phyloP scores from a whole-genome alignment of 495 filamentous ascomycete genomes.

The Penicillium alfredii region DNA sequence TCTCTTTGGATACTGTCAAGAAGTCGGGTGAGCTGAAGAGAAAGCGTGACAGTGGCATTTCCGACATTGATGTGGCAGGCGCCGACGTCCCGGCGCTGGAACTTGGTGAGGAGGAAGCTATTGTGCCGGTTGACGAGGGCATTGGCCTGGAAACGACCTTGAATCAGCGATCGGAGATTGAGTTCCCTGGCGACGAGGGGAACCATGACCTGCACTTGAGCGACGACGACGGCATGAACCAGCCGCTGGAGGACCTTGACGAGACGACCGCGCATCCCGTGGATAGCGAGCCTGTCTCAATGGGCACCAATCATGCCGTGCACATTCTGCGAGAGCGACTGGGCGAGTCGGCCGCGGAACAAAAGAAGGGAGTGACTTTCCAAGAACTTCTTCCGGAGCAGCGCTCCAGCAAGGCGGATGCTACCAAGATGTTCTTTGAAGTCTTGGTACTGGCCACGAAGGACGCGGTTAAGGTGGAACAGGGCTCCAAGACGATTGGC shows the following conservation, averaged over 20 bases:
- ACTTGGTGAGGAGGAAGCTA: constrained; percentile 56
- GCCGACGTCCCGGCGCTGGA: constrained; percentile 65
- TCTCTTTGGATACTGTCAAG: constrained; percentile 75
- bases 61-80: constrained; percentile 65
- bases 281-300: constrained; percentile 75
- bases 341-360: constrained; percentile 53
- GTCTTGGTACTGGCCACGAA: constrained; percentile 92
- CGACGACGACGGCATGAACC: constrained; percentile 49
- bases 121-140: constrained; percentile 40
- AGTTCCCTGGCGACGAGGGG: constrained; percentile 61
- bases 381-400: constrained; percentile 83
- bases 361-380: constrained; percentile 79
- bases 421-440: constrained; percentile 99
- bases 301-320: constrained; percentile 91
- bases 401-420: constrained; percentile 73
- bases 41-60: constrained; percentile 85
- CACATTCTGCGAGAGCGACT: constrained; percentile 89
- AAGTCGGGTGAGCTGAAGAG: constrained; percentile 79
- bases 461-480: constrained; percentile 96
- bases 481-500: constrained; percentile 66
- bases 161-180: constrained; percentile 44
- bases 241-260: constrained; percentile 56
- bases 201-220: constrained; percentile 35
- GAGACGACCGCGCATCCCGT: constrained; percentile 74
- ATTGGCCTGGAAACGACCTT: constrained; percentile 49